Conservation (phyloP, 768 basidiomycete species). For the Albatrellus ellisii region DNA sequence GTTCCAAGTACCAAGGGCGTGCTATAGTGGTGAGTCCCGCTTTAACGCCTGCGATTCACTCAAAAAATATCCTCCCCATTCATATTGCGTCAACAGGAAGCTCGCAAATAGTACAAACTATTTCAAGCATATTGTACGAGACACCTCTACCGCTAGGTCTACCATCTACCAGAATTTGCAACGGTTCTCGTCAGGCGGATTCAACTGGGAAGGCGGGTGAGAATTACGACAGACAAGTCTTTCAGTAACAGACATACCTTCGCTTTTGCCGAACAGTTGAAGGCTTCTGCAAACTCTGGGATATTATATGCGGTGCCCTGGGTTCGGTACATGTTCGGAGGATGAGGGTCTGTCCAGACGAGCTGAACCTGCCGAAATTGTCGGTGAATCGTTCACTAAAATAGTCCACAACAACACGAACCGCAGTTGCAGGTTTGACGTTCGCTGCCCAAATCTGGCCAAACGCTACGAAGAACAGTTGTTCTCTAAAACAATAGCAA, state of each 20-base stretch:
- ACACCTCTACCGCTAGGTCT: background rate
- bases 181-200: slow-evolving; percentile 66
- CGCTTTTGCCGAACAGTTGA: slow-evolving; percentile 63
- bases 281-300: slow-evolving; percentile 79
- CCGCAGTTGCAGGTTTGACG: slow-evolving; percentile 67
- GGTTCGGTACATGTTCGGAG: slow-evolving; percentile 65
- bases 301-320: slow-evolving; percentile 83
- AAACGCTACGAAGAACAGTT: slow-evolving; percentile 89
- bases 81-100: no score
- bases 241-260: slow-evolving; percentile 37
- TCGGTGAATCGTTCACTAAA: background rate
- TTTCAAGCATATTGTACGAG: background rate
- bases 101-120: background rate
- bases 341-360: slow-evolving; percentile 82
- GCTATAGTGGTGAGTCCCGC: slow-evolving; percentile 39
- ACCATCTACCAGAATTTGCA: slow-evolving; percentile 59
- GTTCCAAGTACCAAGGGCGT: slow-evolving; percentile 97
- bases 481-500: slow-evolving; percentile 40
- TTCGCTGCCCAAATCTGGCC: slow-evolving; percentile 80
- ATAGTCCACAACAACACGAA: slow-evolving; percentile 21
- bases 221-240: background rate
- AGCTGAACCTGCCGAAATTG: slow-evolving; percentile 41
- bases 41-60: no score
- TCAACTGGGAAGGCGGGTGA: slow-evolving; percentile 35
- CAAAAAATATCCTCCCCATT: no score